Evolutionary conservation across 768 basidiomycete species (phyloP).

Genomic region (Neoboletus brunneissimus): DNA sequence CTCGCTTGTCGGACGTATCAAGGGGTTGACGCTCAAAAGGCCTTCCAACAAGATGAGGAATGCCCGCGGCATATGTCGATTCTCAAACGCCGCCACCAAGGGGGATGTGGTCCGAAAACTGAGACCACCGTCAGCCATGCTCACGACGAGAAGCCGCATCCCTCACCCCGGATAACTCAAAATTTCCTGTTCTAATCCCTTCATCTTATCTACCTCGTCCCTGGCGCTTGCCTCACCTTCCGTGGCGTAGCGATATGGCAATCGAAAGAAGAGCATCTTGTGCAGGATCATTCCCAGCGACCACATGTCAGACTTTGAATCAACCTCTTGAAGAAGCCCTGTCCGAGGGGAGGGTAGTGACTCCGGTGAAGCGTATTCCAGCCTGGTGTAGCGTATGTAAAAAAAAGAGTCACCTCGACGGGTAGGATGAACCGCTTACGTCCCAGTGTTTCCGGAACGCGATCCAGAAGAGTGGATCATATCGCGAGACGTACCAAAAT

Average conservation of each 20-base stretch:
- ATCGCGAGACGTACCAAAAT: constrained; percentile 93
- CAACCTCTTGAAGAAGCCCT: constrained; percentile 65
- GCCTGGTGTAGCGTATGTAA: constrained; percentile 35
- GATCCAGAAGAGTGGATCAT: constrained; percentile 68
- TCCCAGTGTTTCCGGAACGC: constrained; percentile 93
- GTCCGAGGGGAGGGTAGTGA: constrained; percentile 68
- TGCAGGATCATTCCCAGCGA: constrained; percentile 94
- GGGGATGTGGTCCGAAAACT: constrained; percentile 53
- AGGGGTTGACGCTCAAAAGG: constrained; percentile 60
- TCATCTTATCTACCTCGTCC: constrained; percentile 62
- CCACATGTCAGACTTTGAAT: constrained; percentile 96
- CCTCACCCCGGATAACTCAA: constrained; percentile 68
- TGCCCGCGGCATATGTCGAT: constrained; percentile 68
- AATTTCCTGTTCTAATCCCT: constrained; percentile 71
- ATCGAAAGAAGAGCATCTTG: constrained; percentile 86
- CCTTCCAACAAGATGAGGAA: constrained; percentile 72
- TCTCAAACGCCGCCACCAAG: constrained; percentile 56
- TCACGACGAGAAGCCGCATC: not conserved
- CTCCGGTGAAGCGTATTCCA: constrained; percentile 90
- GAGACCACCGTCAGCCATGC: constrained; percentile 6
- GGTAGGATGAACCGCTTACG: constrained; percentile 47
- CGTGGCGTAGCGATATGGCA: constrained; percentile 78
- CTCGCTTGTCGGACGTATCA: constrained; percentile 67
- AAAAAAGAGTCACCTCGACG: not conserved
- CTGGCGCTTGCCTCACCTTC: constrained; percentile 50